These are phyloP conservation scores for Heterobasidion parviporum DNA, from an alignment of 1,284 basidiomycete genomes.

Conservation along the genomic window DNA sequence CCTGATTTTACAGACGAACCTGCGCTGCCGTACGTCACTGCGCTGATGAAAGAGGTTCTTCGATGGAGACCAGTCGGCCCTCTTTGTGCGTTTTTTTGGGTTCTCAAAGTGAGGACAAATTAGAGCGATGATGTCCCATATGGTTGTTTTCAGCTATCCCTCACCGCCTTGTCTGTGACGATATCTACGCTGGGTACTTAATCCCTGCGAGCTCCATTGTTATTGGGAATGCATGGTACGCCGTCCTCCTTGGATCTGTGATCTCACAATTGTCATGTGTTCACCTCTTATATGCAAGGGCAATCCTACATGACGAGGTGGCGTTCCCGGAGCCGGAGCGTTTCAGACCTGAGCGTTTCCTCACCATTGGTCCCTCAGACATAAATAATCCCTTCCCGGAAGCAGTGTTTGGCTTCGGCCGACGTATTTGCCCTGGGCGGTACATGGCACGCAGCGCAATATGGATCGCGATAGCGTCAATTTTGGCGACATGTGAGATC, in stretches of 20 bases:
- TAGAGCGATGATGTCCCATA: neutral
- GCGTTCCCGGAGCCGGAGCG: conserved; percentile 3
- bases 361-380: conserved; percentile 12
- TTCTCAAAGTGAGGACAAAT: neutral
- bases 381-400: conserved; percentile 9
- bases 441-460: conserved; percentile 27
- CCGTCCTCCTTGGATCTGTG: neutral
- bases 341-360: conserved; percentile 11
- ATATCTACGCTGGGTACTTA: conserved; percentile 26
- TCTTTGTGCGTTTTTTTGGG: neutral
- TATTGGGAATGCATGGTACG: conserved; percentile 22
- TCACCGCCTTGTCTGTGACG: conserved; percentile 22
- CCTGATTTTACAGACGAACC: conserved; percentile 11
- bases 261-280: neutral
- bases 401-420: conserved; percentile 23
- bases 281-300: neutral
- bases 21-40: conserved; percentile 12
- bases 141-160: conserved; percentile 15
- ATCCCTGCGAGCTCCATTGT: conserved; percentile 26
- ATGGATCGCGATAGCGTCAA: conserved; percentile 28
- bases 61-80: conserved; percentile 14
- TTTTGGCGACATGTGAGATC: conserved; percentile 24
- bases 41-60: conserved; percentile 14
- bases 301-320: conserved; percentile 3
- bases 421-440: conserved; percentile 25